phyloP scores from a whole-genome alignment of 192 early-diverging fungal genomes.

The Coemansia sp. region DNA sequence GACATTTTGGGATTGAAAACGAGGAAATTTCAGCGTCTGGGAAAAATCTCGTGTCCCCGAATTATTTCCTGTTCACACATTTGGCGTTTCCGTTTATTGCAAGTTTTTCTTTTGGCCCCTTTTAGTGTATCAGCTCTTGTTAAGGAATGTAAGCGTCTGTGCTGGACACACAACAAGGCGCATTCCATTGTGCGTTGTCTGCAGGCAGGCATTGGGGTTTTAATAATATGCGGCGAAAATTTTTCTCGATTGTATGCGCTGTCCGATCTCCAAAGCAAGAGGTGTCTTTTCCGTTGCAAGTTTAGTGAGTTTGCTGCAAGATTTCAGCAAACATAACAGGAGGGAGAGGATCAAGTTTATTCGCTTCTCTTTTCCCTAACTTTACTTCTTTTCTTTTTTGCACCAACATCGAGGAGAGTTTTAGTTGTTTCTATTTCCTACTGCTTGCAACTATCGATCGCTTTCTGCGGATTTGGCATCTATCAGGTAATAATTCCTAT shows the following conservation, averaged over 20 bases:
- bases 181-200: slow-evolving; percentile 6
- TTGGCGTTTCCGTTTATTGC: background rate
- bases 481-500: too few species aligned
- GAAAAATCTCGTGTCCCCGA: background rate
- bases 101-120: background rate
- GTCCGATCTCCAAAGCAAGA: background rate
- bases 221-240: slow-evolving; percentile 6
- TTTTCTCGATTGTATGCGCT: slow-evolving; percentile 9
- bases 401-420: too few species aligned
- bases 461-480: too few species aligned
- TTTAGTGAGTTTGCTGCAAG: background rate
- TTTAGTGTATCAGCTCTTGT: background rate
- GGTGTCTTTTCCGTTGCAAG: background rate
- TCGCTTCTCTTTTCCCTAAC: background rate
- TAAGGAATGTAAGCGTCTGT: background rate
- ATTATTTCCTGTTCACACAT: background rate
- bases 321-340: background rate
- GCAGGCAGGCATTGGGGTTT: background rate
- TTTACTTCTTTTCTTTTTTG: slow-evolving; percentile 2
- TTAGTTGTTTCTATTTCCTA: too few species aligned
- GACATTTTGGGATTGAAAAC: background rate
- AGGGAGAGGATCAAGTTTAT: background rate
- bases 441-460: too few species aligned
- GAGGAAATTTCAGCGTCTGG: background rate
- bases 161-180: background rate